A percentile compares a stretch with the other conserved stretches of the same genome.
Evolutionary conservation across 2,329 filamentous ascomycete species (phyloP).

Genomic region (Aspergillus bombycis): DNA sequence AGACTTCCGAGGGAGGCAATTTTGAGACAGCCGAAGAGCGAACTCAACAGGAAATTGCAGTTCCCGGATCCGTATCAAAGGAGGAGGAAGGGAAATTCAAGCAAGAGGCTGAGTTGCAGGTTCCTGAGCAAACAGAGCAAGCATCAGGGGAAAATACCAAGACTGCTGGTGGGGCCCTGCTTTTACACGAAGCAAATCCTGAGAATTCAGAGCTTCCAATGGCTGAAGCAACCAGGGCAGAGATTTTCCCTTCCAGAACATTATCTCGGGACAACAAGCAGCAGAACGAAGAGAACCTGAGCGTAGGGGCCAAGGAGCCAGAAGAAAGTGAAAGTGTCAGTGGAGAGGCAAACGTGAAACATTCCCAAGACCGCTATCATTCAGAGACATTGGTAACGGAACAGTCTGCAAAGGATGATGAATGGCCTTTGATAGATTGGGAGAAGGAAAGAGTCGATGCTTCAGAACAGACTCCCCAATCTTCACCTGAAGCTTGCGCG

Average conservation of each 20-base stretch:
- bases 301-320: slow-evolving; percentile 7
- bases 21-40: slow-evolving; percentile 17
- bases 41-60: slow-evolving; percentile 12
- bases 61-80: slow-evolving; percentile 32
- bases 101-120: slow-evolving; percentile 27
- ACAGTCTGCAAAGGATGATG: slow-evolving; percentile 29
- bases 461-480: slow-evolving; percentile 27
- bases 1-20: slow-evolving; percentile 17
- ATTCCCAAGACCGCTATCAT: slow-evolving; percentile 10
- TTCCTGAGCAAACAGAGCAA: slow-evolving; percentile 11
- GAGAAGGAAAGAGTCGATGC: slow-evolving; percentile 30
- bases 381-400: slow-evolving; percentile 1
- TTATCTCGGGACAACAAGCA: slow-evolving; percentile 40
- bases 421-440: slow-evolving; percentile 45
- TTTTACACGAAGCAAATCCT: slow-evolving; percentile 2
- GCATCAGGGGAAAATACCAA: slow-evolving; percentile 9
- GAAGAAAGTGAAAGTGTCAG: slow-evolving; percentile 1
- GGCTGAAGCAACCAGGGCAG: neutral
- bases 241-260: slow-evolving; percentile 24
- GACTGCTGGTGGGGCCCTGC: neutral
- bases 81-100: slow-evolving; percentile 42
- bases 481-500: slow-evolving; percentile 26
- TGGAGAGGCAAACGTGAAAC: slow-evolving; percentile 2
- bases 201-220: slow-evolving; percentile 2
- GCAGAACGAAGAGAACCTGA: slow-evolving; percentile 25